Conservation (phyloP, 257 asterid species). For the Avicennia marina region DNA sequence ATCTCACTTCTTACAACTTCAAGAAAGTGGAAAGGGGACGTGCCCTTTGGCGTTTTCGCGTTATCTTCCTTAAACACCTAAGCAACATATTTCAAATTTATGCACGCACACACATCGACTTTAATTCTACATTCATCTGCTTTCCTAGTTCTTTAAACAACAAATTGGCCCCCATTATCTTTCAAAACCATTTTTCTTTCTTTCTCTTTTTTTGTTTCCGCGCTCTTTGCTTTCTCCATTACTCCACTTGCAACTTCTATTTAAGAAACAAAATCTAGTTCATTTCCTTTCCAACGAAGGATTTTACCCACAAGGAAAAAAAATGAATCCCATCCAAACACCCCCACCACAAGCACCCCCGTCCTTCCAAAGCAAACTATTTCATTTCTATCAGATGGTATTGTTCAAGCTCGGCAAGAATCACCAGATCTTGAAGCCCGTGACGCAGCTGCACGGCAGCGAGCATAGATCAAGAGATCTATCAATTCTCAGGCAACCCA, state of each 20-base stretch:
- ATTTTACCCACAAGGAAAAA: slow-evolving; percentile 6
- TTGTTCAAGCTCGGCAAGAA: too few species aligned
- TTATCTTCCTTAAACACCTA: slow-evolving; percentile 14
- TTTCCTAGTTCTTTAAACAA: slow-evolving; percentile 25
- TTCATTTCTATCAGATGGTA: slow-evolving; percentile 39
- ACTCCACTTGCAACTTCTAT: too few species aligned
- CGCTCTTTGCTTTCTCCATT: too few species aligned
- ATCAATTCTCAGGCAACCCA: slow-evolving; percentile 36
- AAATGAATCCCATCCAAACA: slow-evolving; percentile 36
- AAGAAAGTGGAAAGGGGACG: slow-evolving; percentile 31
- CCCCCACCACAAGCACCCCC: slow-evolving; percentile 39
- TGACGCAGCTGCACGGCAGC: slow-evolving; percentile 26
- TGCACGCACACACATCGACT: slow-evolving; percentile 28
- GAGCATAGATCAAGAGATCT: slow-evolving; percentile 41
- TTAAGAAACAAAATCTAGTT: too few species aligned
- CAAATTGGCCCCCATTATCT: slow-evolving; percentile 36
- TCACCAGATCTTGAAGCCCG: slow-evolving; percentile 27
- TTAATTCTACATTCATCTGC: slow-evolving; percentile 29
- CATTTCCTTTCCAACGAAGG: too few species aligned
- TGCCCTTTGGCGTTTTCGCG: slow-evolving; percentile 22
- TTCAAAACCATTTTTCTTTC: too few species aligned
- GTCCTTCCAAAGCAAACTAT: slow-evolving; percentile 26
- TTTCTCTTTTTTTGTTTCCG: too few species aligned
- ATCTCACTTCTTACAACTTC: slow-evolving; percentile 11
- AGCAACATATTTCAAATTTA: slow-evolving; percentile 34